phyloP scores from a whole-genome alignment of 2,329 filamentous ascomycete species.

The Aspergillus fijiensis region DNA sequence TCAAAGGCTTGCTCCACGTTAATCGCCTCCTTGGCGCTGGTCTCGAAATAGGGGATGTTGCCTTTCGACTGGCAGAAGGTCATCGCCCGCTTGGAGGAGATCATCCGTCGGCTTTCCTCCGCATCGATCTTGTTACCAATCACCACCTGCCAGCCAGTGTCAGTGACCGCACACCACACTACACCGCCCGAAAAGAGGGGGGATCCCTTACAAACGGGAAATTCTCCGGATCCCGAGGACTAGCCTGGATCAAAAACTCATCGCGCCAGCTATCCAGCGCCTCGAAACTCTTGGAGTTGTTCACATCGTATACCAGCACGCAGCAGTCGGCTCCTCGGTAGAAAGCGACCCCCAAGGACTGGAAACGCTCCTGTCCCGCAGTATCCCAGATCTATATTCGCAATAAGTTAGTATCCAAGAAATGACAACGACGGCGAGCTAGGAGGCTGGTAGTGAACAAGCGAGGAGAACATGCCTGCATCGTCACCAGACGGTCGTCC shows the following conservation, averaged over 20 bases:
- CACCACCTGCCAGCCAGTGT: slow-evolving; percentile 63
- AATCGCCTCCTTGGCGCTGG: slow-evolving; percentile 96
- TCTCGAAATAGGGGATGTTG: slow-evolving; percentile 98
- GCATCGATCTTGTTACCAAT: slow-evolving; percentile 99
- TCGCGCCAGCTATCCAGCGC: slow-evolving; percentile 98
- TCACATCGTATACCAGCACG: slow-evolving; percentile 96
- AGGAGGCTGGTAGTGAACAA: too few species aligned
- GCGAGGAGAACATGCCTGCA: slow-evolving; percentile 67
- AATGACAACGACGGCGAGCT: neutral
- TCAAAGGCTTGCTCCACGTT: slow-evolving; percentile 91
- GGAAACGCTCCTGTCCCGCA: slow-evolving; percentile 94
- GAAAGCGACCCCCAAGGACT: slow-evolving; percentile 94
- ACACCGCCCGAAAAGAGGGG: too few species aligned
- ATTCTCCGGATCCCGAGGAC: slow-evolving; percentile 91
- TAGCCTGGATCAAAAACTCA: slow-evolving; percentile 96
- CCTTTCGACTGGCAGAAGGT: slow-evolving; percentile 98
- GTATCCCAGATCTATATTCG: slow-evolving; percentile 90
- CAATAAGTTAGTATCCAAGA: slow-evolving; percentile 7
- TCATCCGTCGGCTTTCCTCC: slow-evolving; percentile 95
- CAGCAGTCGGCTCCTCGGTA: slow-evolving; percentile 98
- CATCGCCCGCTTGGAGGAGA: slow-evolving; percentile 93
- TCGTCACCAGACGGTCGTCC: slow-evolving; percentile 94
- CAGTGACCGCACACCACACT: neutral
- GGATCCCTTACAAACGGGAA: slow-evolving; percentile 77
- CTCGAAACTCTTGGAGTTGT: slow-evolving; percentile 99